A percentile compares a stretch with the other conserved stretches of the same genome.
phyloP scores from a whole-genome alignment of 75 land plant species.

The Picea sitchensis region DNA sequence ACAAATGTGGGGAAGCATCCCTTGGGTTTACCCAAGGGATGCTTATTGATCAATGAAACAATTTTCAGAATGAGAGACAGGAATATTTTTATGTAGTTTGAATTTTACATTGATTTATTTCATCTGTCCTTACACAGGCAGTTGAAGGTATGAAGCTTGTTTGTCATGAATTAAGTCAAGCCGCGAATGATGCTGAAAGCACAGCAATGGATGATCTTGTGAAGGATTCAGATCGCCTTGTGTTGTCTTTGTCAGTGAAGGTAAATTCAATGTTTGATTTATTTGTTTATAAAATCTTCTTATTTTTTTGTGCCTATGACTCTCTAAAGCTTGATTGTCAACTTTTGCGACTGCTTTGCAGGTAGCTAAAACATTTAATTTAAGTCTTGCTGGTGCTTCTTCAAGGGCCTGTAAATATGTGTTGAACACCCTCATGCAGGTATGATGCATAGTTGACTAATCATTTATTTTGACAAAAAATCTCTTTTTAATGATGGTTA shows the following conservation, averaged over 20 bases:
- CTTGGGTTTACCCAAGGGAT: too few species aligned
- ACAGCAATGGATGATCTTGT: slow-evolving; percentile 74
- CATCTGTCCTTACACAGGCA: slow-evolving; percentile 62
- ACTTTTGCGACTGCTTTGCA: slow-evolving; percentile 11
- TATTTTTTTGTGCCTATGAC: background rate
- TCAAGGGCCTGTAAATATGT: slow-evolving; percentile 99
- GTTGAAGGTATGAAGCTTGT: slow-evolving; percentile 99
- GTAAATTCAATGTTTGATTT: slow-evolving; percentile 21
- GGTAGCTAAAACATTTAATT: slow-evolving; percentile 92
- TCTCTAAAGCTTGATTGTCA: background rate
- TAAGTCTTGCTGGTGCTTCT: slow-evolving; percentile 89
- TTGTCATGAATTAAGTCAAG: slow-evolving; percentile 89
- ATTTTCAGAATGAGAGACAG: background rate
- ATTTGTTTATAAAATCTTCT: slow-evolving; percentile 3
- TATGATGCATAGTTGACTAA: slow-evolving; percentile 17
- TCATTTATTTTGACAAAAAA: background rate
- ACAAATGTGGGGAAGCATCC: too few species aligned
- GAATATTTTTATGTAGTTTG: background rate
- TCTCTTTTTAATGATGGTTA: background rate
- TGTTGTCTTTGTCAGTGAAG: slow-evolving; percentile 80
- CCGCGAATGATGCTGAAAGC: slow-evolving; percentile 73
- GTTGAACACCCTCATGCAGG: slow-evolving; percentile 98
- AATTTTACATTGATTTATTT: slow-evolving; percentile 10
- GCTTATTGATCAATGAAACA: too few species aligned
- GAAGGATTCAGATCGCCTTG: slow-evolving; percentile 91